Base-by-base conservation (phyloP, 2,329 filamentous ascomycete genomes). In the Exophiala sideris region DNA sequence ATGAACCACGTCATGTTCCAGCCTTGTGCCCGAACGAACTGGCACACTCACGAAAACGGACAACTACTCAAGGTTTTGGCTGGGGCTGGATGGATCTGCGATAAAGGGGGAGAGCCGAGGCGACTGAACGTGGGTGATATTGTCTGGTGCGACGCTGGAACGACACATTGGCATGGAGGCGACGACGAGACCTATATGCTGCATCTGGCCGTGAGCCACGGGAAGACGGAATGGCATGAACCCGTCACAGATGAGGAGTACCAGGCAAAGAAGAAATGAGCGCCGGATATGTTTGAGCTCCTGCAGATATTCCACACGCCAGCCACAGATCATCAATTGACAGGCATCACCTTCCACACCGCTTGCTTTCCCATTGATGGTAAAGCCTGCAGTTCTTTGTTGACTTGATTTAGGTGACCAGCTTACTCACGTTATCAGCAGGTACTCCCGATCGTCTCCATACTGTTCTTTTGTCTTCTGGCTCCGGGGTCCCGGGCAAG, bases 91-190 rank as follows among this genome's bases (percentile, higher is more conserved):
- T 71, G 74, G 66, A 66, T 76, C 18, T 76, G 74, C 54, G 72
- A 74, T 18, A 69, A 69, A 35, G 74, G 73, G 1, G 66, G 67
- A 18, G 61, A 64, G 45, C 71, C 72, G 2, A 58, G 64, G 48
- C 59, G 65, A 12, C 60, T 77, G 50, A 65, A 67, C 44, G 68
- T 69, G 0, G 74, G 74, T 0, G 74, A 76, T 62, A 64, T 74
- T 0, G 66, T 76, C 18, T 73, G 71, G 67, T 65, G 67, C 20
- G 67, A 71, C 6, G 63, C 70, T 0, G 72, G 73, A 1, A 74
- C 72, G 40, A 70, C 65, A 41, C 74, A 76, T 58, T 76, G 74
- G 74, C 73, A 76, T 60, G 73, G 73, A 3, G 73, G 70, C 2
- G 73, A 71, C 38, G 69, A 69, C 12, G 65, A 62, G 7, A 73